Conservation (phyloP, 2,329 filamentous ascomycete species). For the Pseudocercospora fijiensis region DNA sequence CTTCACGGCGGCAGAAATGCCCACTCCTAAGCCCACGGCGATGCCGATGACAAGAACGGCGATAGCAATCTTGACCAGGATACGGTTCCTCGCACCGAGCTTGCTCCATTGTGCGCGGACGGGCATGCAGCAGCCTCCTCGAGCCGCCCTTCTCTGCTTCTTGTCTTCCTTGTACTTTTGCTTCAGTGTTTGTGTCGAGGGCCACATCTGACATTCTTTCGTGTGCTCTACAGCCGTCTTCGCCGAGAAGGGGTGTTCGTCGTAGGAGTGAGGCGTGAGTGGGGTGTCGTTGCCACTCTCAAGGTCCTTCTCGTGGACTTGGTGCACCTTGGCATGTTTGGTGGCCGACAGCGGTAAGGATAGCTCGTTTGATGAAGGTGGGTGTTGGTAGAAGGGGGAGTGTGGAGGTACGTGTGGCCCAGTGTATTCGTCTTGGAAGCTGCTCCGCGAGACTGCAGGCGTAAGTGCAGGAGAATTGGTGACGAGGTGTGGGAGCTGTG, state of each 20-base stretch:
- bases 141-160: conserved; percentile 33
- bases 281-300: conserved; percentile 35
- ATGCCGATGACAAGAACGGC: conserved; percentile 48
- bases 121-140: conserved; percentile 35
- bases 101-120: conserved; percentile 39
- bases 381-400: conserved; percentile 52
- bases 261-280: conserved; percentile 38
- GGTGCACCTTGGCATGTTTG: conserved; percentile 30
- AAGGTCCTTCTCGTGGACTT: conserved; percentile 43
- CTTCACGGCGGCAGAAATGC: conserved; percentile 51
- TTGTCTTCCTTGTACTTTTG: conserved; percentile 43
- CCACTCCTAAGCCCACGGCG: conserved; percentile 50
- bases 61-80: conserved; percentile 48
- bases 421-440: conserved; percentile 37
- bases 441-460: conserved; percentile 35
- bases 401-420: conserved; percentile 41
- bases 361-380: conserved; percentile 45
- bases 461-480: conserved; percentile 39
- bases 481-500: conserved; percentile 33
- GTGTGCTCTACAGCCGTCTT: conserved; percentile 45
- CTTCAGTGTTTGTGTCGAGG: conserved; percentile 49
- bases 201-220: conserved; percentile 55
- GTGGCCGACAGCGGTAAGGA: conserved; percentile 19
- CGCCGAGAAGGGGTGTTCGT: conserved; percentile 41
- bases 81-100: conserved; percentile 46